Conservation (phyloP, 768 basidiomycete species). For the Agrocybe pediades region DNA sequence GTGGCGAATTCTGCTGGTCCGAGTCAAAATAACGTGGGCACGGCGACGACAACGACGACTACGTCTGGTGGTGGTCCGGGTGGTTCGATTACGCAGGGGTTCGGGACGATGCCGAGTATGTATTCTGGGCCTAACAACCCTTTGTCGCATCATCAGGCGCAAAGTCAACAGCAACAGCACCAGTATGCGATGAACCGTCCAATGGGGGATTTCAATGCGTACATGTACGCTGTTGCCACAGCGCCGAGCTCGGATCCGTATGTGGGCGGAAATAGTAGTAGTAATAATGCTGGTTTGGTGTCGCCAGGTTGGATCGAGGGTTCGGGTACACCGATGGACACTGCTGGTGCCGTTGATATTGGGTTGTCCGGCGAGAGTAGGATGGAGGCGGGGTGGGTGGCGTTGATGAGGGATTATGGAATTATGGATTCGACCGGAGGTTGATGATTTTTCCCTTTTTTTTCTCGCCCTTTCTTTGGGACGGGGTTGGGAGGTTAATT, state of each 20-base stretch:
- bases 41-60: too few species aligned
- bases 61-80: too few species aligned
- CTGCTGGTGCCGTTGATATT: slow-evolving; percentile 39
- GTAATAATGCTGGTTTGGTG: not conserved
- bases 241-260: not conserved
- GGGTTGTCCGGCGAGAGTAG: slow-evolving; percentile 46
- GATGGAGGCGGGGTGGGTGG: slow-evolving; percentile 50
- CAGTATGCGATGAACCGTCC: not conserved
- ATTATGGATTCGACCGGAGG: slow-evolving; percentile 37
- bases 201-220: not conserved
- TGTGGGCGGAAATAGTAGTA: not conserved
- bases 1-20: too few species aligned
- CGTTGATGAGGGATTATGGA: slow-evolving; percentile 52
- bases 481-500: not conserved
- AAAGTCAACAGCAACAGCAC: not conserved
- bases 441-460: not conserved
- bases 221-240: not conserved
- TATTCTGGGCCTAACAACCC: not conserved
- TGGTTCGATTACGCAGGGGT: not conserved
- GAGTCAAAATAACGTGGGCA: too few species aligned
- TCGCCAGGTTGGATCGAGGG: not conserved
- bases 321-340: slow-evolving; percentile 19
- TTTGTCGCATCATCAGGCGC: not conserved
- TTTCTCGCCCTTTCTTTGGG: not conserved
- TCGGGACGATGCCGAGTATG: not conserved